Evolutionary conservation across 192 early-diverging fungal genomes (phyloP).

Genomic region (Endogone sp.): DNA sequence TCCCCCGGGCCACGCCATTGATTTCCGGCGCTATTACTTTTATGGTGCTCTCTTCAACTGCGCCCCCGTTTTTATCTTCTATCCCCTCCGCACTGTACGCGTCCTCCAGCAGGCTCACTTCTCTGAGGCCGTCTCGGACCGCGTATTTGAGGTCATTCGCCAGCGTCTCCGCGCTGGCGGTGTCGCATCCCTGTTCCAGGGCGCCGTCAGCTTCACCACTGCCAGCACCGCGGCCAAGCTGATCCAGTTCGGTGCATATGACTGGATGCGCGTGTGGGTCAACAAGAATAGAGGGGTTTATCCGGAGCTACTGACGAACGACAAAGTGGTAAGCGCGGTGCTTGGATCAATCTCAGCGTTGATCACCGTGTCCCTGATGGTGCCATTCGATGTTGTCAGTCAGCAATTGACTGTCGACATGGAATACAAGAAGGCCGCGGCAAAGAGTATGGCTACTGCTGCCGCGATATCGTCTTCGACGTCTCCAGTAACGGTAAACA

Average conservation of each 20-base stretch:
- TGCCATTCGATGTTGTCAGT: slow-evolving; percentile 35
- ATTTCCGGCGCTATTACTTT: slow-evolving; percentile 31
- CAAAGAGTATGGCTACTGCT: too few relatives aligned
- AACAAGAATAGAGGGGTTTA: slow-evolving; percentile 21
- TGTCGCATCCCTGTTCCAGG: slow-evolving; percentile 25
- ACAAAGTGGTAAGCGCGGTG: slow-evolving; percentile 15
- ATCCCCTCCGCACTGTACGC: slow-evolving; percentile 35
- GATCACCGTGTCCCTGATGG: slow-evolving; percentile 26
- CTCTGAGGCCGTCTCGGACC: slow-evolving; percentile 27
- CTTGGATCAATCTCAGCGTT: slow-evolving; percentile 32
- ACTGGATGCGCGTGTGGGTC: slow-evolving; percentile 18
- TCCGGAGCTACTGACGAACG: slow-evolving; percentile 14
- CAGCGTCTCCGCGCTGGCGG: slow-evolving; percentile 30
- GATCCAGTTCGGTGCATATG: slow-evolving; percentile 35
- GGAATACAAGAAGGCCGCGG: slow-evolving; percentile 3
- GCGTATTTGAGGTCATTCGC: slow-evolving; percentile 30
- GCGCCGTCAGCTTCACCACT: slow-evolving; percentile 27
- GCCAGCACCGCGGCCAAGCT: slow-evolving; percentile 29
- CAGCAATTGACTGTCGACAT: slow-evolving; percentile 6
- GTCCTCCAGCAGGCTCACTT: slow-evolving; percentile 30
- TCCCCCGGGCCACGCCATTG: slow-evolving; percentile 9
- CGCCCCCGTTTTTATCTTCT: slow-evolving; percentile 31
- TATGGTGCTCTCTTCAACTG: slow-evolving; percentile 35
- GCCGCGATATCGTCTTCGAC: not conserved
- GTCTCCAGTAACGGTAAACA: not conserved